Percentiles rank a stretch among this genome's conserved stretches.
Evolutionary conservation across 306 rosid species (phyloP).

Genomic region (Crataegus laevigata): DNA sequence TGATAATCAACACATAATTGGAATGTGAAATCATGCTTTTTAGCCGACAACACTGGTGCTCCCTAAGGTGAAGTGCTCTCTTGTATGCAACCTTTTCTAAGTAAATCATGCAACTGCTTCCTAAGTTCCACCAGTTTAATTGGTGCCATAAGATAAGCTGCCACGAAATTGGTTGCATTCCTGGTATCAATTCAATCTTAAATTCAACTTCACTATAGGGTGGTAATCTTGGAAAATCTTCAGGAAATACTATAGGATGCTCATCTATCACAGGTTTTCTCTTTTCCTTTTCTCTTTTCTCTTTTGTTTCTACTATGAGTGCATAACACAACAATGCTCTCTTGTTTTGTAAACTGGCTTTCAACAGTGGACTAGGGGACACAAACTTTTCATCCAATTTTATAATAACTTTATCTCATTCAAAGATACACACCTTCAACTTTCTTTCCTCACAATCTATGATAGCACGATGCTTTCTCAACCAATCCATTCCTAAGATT

Average conservation of each 20-base stretch:
- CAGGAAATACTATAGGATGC: not conserved
- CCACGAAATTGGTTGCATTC: not conserved
- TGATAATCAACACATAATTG: not conserved
- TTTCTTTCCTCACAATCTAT: no score
- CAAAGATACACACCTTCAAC: no score
- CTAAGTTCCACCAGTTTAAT: not conserved
- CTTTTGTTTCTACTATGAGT: not conserved
- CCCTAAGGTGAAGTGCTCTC: not conserved
- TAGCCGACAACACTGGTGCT: not conserved
- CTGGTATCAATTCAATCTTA: not conserved
- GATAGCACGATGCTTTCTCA: no score
- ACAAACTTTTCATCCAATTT: not conserved
- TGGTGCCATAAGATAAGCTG: not conserved
- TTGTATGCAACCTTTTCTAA: not conserved
- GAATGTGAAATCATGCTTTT: not conserved
- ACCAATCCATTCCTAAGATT: no score
- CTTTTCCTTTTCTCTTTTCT: not conserved
- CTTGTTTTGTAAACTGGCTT: not conserved
- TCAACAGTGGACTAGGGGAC: not conserved
- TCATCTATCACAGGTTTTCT: not conserved
- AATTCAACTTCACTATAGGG: not conserved
- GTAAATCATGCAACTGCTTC: not conserved
- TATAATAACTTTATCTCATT: no score
- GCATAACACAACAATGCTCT: not conserved
- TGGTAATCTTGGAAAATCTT: not conserved